These are phyloP conservation scores for Schizosaccharomyces cryophilus DNA, from an alignment of 805 yeast genomes.

Conservation along the genomic window DNA sequence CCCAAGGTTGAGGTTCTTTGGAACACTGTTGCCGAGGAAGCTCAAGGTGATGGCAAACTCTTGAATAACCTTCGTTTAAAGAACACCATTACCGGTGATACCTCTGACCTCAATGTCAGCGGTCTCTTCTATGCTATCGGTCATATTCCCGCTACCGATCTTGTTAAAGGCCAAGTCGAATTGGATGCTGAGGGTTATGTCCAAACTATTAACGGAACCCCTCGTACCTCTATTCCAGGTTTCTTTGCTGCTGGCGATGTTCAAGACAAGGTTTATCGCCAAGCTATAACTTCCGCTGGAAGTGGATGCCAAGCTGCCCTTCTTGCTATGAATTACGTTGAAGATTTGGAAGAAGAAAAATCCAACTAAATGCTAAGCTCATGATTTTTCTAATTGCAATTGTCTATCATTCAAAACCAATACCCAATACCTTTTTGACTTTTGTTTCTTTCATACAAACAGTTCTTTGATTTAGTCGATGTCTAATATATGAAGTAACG, in stretches of 20 bases:
- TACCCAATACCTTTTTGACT: too few relatives aligned
- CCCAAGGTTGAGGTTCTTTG: constrained; percentile 77
- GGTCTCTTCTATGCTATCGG: constrained; percentile 97
- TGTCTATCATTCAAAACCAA: too few relatives aligned
- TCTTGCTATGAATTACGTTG: constrained; percentile 65
- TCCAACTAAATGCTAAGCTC: background rate
- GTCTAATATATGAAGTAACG: too few relatives aligned
- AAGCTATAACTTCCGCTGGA: constrained; percentile 98
- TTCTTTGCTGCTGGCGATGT: constrained; percentile 98
- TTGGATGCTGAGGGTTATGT: constrained; percentile 77
- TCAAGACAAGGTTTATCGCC: constrained; percentile 90
- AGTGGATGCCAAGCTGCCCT: constrained; percentile 98
- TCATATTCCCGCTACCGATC: constrained; percentile 78
- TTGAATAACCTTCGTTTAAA: constrained; percentile 39
- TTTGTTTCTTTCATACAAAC: too few relatives aligned
- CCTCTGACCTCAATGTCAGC: constrained; percentile 44
- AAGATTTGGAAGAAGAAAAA: constrained; percentile 23
- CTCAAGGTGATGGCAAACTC: constrained; percentile 81
- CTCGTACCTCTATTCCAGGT: constrained; percentile 67
- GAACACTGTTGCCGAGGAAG: constrained; percentile 66
- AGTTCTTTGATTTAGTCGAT: too few relatives aligned
- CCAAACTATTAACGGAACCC: constrained; percentile 68
- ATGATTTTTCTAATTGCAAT: too few relatives aligned
- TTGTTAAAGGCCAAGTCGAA: constrained; percentile 54
- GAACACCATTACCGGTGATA: constrained; percentile 49